A percentile compares a stretch with the other conserved stretches of the same genome.
Conservation (phyloP, 1,284 basidiomycete species). For the Cutaneotrichosporon sp. region DNA sequence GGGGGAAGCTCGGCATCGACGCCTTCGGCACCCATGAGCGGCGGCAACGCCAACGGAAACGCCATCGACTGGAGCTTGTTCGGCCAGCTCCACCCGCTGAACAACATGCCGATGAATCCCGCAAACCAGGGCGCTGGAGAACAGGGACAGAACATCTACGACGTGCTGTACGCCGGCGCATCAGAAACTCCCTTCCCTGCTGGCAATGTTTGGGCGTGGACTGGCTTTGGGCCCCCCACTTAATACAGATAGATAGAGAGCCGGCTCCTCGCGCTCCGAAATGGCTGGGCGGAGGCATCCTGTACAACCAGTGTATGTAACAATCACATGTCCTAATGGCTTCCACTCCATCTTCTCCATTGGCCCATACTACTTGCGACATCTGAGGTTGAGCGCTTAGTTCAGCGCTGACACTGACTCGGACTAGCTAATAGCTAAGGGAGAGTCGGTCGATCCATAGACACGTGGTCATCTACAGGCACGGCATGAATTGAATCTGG, state of each 20-base stretch:
- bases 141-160: conserved; percentile 12
- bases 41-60: background rate
- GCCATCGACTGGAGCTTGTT: conserved; percentile 7
- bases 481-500: too few species aligned
- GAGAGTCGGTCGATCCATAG: too few species aligned
- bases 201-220: conserved; percentile 20
- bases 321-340: background rate
- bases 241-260: background rate
- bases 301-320: conserved; percentile 3
- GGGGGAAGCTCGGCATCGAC: background rate
- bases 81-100: conserved; percentile 1
- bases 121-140: background rate
- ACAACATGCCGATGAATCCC: conserved; percentile 1
- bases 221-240: conserved; percentile 12
- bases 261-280: background rate
- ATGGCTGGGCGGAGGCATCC: background rate
- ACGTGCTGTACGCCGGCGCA: conserved; percentile 20
- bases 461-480: too few species aligned
- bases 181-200: background rate
- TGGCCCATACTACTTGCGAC: too few species aligned
- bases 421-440: too few species aligned
- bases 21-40: background rate
- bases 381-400: too few species aligned
- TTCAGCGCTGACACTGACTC: too few species aligned
- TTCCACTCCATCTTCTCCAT: too few species aligned